These are phyloP conservation scores for Eucalyptus curtisii DNA, from an alignment of 345 rosid species.

Conservation along the genomic window DNA sequence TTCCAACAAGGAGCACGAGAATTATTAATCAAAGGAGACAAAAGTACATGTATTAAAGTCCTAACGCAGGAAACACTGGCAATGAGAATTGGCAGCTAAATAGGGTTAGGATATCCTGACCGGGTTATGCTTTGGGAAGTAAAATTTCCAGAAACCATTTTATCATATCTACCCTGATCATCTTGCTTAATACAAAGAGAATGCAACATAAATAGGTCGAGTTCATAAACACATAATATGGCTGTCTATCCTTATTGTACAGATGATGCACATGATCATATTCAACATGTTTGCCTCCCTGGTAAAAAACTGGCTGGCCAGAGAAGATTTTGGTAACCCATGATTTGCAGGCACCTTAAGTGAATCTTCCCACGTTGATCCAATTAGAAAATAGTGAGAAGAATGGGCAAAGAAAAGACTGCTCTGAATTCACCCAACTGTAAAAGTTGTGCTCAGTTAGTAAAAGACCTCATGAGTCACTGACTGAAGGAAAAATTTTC, in stretches of 20 bases:
- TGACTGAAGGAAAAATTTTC: not conserved
- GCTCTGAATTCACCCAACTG: not conserved
- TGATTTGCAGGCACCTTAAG: not conserved
- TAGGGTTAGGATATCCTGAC: not conserved
- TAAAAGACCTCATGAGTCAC: not conserved
- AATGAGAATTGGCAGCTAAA: not conserved
- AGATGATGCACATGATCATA: not conserved
- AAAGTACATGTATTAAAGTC: not conserved
- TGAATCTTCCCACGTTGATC: not conserved
- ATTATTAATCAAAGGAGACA: not conserved
- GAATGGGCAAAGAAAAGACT: not conserved
- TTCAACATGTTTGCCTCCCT: not conserved
- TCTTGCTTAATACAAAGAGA: not conserved
- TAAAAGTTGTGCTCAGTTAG: not conserved
- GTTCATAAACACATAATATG: not conserved
- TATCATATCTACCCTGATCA: not conserved
- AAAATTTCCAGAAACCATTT: not conserved
- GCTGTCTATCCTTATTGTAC: not conserved
- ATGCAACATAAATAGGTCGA: not conserved
- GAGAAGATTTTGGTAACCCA: not conserved
- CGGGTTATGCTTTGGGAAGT: not conserved
- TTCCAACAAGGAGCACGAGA: not conserved
- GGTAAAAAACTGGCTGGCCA: not conserved
- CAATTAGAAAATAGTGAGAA: not conserved
- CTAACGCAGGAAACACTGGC: not conserved